Evolutionary conservation across 495 filamentous ascomycete genomes (phyloP).

Genomic region (Schizothecium vesticola): DNA sequence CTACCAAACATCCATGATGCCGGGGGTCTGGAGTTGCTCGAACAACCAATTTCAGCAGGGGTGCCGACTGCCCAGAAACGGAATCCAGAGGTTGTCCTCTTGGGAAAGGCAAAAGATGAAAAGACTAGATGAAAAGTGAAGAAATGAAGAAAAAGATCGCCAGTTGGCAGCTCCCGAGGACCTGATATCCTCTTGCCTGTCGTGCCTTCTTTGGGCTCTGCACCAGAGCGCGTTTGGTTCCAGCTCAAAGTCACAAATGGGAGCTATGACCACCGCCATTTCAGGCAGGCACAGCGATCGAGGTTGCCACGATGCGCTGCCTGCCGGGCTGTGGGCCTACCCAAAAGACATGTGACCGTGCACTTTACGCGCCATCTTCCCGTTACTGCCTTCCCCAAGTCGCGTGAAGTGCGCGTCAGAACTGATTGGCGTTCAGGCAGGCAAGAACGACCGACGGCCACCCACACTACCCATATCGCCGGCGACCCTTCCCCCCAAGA

Average conservation of each 20-base stretch:
- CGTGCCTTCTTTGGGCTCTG: background rate
- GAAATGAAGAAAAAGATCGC: background rate
- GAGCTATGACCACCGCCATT: slow-evolving; percentile 5
- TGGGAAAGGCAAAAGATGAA: background rate
- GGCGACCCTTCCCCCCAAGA: background rate
- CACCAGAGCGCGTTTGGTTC: background rate
- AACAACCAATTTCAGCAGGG: background rate
- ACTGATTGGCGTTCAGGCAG: slow-evolving; percentile 4
- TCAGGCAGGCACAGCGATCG: background rate
- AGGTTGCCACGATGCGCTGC: background rate
- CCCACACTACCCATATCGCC: background rate
- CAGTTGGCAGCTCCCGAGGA: background rate
- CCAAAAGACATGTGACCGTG: slow-evolving; percentile 17
- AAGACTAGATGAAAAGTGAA: background rate
- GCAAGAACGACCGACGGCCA: background rate
- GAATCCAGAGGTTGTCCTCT: background rate
- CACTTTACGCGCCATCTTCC: slow-evolving; percentile 22
- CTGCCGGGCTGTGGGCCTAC: background rate
- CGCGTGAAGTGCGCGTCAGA: slow-evolving; percentile 9
- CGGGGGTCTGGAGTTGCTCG: background rate
- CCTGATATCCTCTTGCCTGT: background rate
- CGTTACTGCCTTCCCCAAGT: slow-evolving; percentile 4
- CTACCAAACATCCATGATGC: background rate
- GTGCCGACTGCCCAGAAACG: background rate
- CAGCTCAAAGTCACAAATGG: background rate